Evolutionary conservation across 495 filamentous ascomycete genomes (phyloP).

Genomic region (Lepraria neglecta): DNA sequence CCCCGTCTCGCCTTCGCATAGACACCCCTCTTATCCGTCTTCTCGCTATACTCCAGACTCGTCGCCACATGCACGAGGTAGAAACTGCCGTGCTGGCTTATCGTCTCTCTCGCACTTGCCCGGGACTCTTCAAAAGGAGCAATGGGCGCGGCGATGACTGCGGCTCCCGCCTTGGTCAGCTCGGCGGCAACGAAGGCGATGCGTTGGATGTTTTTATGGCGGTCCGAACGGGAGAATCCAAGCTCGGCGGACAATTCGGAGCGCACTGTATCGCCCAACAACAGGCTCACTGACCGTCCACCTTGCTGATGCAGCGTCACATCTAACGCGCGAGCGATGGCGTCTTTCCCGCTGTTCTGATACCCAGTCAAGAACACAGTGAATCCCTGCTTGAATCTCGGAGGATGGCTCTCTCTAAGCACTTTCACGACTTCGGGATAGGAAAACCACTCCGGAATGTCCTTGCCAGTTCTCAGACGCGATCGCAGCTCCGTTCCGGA

Average conservation of each 20-base stretch:
- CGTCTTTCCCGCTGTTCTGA: constrained; percentile 93
- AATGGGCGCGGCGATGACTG: constrained; percentile 96
- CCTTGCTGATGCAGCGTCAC: constrained; percentile 98
- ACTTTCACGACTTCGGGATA: constrained; percentile 98
- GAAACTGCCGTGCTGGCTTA: constrained; percentile 83
- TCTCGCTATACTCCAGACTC: constrained; percentile 83
- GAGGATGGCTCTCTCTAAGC: constrained; percentile 87
- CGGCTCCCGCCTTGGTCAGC: constrained; percentile 84
- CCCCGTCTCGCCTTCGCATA: constrained; percentile 78
- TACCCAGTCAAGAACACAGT: constrained; percentile 97
- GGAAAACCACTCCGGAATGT: constrained; percentile 99
- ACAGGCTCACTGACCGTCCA: constrained; percentile 85
- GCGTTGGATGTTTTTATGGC: constrained; percentile 90
- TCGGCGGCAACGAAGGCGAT: constrained; percentile 95
- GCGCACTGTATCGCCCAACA: constrained; percentile 92
- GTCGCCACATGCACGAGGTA: constrained; percentile 94
- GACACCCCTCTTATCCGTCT: constrained; percentile 89
- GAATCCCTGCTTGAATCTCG: constrained; percentile 85
- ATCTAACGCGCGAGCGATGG: constrained; percentile 89
- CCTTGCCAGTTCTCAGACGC: constrained; percentile 78
- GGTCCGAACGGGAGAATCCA: constrained; percentile 89
- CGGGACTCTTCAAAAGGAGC: constrained; percentile 81
- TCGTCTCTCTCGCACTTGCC: constrained; percentile 67
- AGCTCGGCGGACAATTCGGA: constrained; percentile 89
- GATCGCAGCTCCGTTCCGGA: constrained; percentile 91